These are phyloP conservation scores for Leavenworthia alabamica DNA, from an alignment of 345 rosid genomes.

Conservation along the genomic window DNA sequence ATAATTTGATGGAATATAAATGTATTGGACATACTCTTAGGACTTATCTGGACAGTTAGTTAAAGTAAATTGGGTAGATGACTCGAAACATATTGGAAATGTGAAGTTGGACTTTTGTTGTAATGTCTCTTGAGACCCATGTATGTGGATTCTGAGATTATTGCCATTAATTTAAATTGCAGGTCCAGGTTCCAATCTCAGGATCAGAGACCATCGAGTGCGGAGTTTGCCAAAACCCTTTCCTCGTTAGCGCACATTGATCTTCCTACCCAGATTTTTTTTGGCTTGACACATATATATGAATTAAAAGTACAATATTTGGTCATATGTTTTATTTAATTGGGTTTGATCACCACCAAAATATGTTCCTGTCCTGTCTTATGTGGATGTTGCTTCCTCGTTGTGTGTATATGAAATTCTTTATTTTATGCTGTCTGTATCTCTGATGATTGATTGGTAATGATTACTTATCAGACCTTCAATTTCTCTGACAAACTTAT, in stretches of 20 bases:
- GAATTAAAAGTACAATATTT: slow-evolving; percentile 2
- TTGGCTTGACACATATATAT: slow-evolving; percentile 17
- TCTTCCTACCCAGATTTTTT: neutral
- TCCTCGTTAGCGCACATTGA: slow-evolving; percentile 87
- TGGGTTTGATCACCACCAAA: slow-evolving; percentile 14
- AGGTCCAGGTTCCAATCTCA: slow-evolving; percentile 98
- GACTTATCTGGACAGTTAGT: neutral
- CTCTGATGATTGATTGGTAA: neutral
- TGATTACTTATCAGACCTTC: slow-evolving; percentile 9
- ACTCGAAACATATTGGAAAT: neutral
- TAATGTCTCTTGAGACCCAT: neutral
- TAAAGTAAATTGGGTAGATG: neutral
- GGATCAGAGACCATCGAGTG: slow-evolving; percentile 99
- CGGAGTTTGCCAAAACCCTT: slow-evolving; percentile 95
- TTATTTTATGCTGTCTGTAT: neutral
- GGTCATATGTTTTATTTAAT: slow-evolving; percentile 12
- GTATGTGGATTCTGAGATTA: neutral
- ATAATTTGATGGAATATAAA: neutral
- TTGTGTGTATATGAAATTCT: slow-evolving; percentile 27
- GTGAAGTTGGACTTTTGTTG: neutral
- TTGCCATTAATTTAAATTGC: slow-evolving; percentile 18
- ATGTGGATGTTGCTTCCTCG: slow-evolving; percentile 5
- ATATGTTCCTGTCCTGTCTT: slow-evolving; percentile 12
- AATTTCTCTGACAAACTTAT: neutral
- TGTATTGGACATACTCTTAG: neutral